phyloP scores from a whole-genome alignment of 768 basidiomycete genomes.

The Tylopilus sp. region DNA sequence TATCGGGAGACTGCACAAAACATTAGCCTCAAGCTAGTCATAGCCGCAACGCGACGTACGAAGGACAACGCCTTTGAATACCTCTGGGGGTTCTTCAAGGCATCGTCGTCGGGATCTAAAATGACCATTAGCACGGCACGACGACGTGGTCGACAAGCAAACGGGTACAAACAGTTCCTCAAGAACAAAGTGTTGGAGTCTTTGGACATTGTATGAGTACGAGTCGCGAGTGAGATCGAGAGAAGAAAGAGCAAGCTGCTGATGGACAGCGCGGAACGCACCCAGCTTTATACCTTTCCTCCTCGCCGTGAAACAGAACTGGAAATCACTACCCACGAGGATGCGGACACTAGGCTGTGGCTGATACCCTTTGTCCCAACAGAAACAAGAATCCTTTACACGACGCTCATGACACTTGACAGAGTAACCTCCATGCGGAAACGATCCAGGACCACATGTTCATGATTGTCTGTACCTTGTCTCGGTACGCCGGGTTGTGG shows the following conservation, averaged over 20 bases:
- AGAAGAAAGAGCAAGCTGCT: not conserved
- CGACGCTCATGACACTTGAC: not conserved
- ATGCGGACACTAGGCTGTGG: not conserved
- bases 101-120: constrained; percentile 5
- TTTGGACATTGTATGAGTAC: constrained; percentile 1
- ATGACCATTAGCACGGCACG: not conserved
- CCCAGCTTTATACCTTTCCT: constrained; percentile 3
- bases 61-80: constrained; percentile 1
- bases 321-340: not conserved
- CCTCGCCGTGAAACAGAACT: not conserved
- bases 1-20: not conserved
- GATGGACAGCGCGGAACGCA: not conserved
- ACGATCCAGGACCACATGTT: no score
- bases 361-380: not conserved
- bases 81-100: not conserved
- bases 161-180: constrained; percentile 6
- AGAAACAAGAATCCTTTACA: not conserved
- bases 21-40: not conserved
- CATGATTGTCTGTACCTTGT: no score
- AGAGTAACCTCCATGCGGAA: no score
- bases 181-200: not conserved
- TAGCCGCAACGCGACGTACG: not conserved
- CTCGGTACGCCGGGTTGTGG: no score
- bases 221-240: not conserved
- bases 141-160: not conserved